Base-by-base conservation (phyloP, 345 rosid genomes). In the Viola odorata region DNA sequence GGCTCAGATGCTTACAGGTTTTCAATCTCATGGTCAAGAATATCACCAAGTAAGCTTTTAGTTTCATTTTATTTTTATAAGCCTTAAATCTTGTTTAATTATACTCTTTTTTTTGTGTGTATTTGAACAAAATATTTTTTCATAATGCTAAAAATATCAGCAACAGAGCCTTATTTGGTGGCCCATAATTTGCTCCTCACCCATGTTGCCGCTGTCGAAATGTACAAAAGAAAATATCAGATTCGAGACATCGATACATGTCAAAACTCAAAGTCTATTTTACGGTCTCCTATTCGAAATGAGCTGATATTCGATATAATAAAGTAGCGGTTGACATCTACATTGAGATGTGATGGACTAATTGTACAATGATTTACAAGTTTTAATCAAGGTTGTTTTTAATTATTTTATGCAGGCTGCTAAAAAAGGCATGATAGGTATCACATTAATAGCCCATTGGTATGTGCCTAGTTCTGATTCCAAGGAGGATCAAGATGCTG, bases 371-470 rank as follows among this genome's bases (percentile, higher is more conserved):
- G 10, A 42, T 42, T 42, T 42, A 42, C 7, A 11, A 47, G 50
- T 7, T 9, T 47, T 10, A n/a, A 47, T 47, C 1, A 47, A 4
- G 5, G 11, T 4, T 6, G 50, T 9, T 47, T 47, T 47, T 47
- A n/a, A 47, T 47, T 9, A 8, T 12, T 11, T 32, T 52, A 52
- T 69, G 44, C 69, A 92, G 98, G 84, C 76, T 39, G 77, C 66
- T 47, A 96, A 92, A 68, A 81, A 88, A n/a, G 96, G 98, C 23
- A 77, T 84, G 72, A 78, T 92, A 45, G 98, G 96, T 55, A 68
- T 87, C 63, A 80, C 84, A 36, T 69, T 92, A 55, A 81, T 77
- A 53, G 77, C 94, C 55, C 79, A 81, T 58, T 87, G 98, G 98
- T 83, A 86, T 6, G 91, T 82, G 75, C 76, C 96, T 41, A 77